phyloP scores from a whole-genome alignment of 345 rosid species.

The Euclidium syriacum region DNA sequence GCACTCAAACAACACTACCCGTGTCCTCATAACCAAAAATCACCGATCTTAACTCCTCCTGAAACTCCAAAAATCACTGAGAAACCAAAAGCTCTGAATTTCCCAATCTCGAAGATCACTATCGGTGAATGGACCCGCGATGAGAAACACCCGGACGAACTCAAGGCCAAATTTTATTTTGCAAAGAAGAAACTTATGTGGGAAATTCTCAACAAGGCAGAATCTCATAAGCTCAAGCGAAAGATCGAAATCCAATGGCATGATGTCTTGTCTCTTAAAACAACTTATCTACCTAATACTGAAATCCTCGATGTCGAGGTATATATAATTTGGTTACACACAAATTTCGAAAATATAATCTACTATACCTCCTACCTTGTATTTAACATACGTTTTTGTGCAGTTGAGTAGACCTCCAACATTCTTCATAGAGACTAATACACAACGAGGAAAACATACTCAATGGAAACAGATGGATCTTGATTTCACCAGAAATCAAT shows the following conservation, averaged over 20 bases:
- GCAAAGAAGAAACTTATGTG: constrained; percentile 57
- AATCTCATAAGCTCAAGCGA: constrained; percentile 23
- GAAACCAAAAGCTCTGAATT: constrained; percentile 8
- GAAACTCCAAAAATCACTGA: not conserved
- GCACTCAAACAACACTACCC: not conserved
- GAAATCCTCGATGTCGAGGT: constrained; percentile 39
- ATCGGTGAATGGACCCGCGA: constrained; percentile 8
- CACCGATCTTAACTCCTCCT: not conserved
- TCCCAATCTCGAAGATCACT: not conserved
- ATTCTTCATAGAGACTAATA: constrained; percentile 36
- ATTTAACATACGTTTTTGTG: not conserved
- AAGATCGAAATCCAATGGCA: constrained; percentile 41
- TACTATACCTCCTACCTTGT: too few species aligned
- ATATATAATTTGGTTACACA: not conserved
- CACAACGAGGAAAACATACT: constrained; percentile 41
- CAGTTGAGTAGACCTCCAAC: constrained; percentile 39
- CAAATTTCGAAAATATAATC: too few species aligned
- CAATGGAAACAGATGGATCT: constrained; percentile 29
- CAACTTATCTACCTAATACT: not conserved
- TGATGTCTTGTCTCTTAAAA: constrained; percentile 27
- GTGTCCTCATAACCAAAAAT: not conserved
- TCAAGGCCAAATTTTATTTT: constrained; percentile 57
- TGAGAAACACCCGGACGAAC: constrained; percentile 16
- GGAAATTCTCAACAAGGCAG: constrained; percentile 38
- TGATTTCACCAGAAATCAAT: constrained; percentile 39